Base-by-base conservation (phyloP, 768 basidiomycete species). In the Cystobasidium tubakii region DNA sequence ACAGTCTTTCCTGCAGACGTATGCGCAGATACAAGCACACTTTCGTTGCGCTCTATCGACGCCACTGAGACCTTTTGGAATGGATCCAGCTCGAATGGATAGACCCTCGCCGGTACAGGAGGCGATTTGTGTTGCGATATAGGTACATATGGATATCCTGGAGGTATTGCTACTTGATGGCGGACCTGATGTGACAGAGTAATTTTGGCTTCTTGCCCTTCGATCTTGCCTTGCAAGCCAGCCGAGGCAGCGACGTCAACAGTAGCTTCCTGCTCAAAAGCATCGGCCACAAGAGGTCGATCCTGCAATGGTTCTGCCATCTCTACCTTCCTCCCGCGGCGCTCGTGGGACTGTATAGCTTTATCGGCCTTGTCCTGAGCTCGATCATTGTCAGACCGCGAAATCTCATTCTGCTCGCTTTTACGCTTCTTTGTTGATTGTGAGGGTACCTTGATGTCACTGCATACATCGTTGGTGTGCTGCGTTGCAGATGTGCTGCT, bases 1-100 rank as follows among this genome's bases (percentile, higher is more conserved):
- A 98, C 96, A 1, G 96, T 99, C 83, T 99, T 99, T 79, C 96
- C 96, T 42, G 96, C 96, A 82, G 91, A 94, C 4, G 96, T 99
- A 83, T 99, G 96, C 0, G 96, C 96, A 27, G 95, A 97, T 19
- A 99, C 96, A 64, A 99, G 85, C 3, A 98, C 95, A 79, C 90
- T 92, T 83, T 99, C 96, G 80, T 96, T 95, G 44, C 96, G 86
- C 81, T 99, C 92, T 64, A 99, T 98, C 44, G 92, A 93, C 76
- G 90, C 86, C 9, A 98, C 88, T 1, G 95, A 93, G 55, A 98
- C 92, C 79, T 88, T 86, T 79, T 98, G 96, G 83, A 99, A 99
- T 21, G 96, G 95, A 83, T 99, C 96, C 65, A 99, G 86, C 57
- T 88, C 89, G 84, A 99, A 99, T 76, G 92, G 92, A 84, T 98